phyloP scores from a whole-genome alignment of 768 basidiomycete species.

The Jaapia argillacea region DNA sequence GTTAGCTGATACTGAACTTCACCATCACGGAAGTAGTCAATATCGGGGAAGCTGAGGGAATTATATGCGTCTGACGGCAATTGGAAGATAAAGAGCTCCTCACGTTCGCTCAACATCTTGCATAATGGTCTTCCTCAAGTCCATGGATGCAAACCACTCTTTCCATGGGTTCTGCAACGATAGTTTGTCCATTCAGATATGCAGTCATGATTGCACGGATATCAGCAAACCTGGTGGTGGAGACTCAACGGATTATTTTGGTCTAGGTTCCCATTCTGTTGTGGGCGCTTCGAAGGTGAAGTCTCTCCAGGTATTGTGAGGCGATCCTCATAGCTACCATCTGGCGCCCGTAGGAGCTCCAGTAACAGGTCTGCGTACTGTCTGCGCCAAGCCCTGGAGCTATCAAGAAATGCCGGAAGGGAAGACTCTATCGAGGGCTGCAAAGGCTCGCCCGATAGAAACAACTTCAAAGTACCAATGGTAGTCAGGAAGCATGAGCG shows the following conservation, averaged over 20 bases:
- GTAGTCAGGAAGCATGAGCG: conserved; percentile 4
- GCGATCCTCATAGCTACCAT: conserved; percentile 73
- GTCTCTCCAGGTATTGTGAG: conserved; percentile 44
- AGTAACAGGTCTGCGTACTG: conserved; percentile 48
- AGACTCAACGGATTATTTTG: conserved; percentile 76
- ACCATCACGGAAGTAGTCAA: conserved; percentile 74
- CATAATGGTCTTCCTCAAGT: conserved; percentile 78
- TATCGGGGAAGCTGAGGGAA: conserved; percentile 78
- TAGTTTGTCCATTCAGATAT: conserved; percentile 1
- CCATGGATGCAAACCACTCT: conserved; percentile 84
- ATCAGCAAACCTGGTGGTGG: conserved; percentile 48
- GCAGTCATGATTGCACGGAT: conserved; percentile 3
- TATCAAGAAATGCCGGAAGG: conserved; percentile 16
- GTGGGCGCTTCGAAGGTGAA: conserved; percentile 16
- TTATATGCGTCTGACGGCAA: not conserved
- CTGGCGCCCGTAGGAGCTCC: conserved; percentile 74
- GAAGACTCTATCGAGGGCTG: conserved; percentile 32
- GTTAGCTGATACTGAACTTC: conserved; percentile 73
- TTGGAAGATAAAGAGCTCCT: conserved; percentile 17
- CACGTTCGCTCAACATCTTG: conserved; percentile 97
- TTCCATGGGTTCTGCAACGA: conserved; percentile 81
- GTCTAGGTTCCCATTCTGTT: conserved; percentile 36
- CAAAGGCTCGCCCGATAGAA: conserved; percentile 56
- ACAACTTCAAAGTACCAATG: conserved; percentile 31
- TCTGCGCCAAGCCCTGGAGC: conserved; percentile 39